A percentile compares a stretch with the other conserved stretches of the same genome.
Evolutionary conservation across 169 alveolate species (phyloP).

Genomic region (Plasmodium reichenowi): DNA sequence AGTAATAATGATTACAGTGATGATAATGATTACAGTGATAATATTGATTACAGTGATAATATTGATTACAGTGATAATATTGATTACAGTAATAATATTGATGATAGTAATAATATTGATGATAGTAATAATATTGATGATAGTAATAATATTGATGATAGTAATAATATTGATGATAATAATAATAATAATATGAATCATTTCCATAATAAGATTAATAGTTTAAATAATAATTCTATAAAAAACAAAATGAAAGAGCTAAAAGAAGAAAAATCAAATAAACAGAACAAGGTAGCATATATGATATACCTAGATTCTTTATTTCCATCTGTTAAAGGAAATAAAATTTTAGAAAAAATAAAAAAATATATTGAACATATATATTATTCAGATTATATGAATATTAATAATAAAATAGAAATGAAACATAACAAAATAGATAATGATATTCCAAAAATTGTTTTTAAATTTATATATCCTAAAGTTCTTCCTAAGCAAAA

Average conservation of each 20-base stretch:
- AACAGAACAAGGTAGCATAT: slow-evolving; percentile 44
- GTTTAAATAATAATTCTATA: neutral
- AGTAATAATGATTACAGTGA: too few species aligned
- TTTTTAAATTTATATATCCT: slow-evolving; percentile 71
- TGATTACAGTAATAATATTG: too few species aligned
- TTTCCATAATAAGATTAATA: neutral
- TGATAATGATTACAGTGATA: too few species aligned
- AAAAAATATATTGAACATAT: slow-evolving; percentile 53
- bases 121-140: too few species aligned
- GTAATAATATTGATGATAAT: neutral
- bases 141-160: neutral
- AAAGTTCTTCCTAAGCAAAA: slow-evolving; percentile 76
- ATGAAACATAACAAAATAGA: neutral
- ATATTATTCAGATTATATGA: slow-evolving; percentile 15
- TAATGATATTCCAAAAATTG: slow-evolving; percentile 20
- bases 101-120: too few species aligned
- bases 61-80: too few species aligned
- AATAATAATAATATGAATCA: neutral
- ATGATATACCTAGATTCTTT: slow-evolving; percentile 81
- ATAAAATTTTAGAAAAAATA: slow-evolving; percentile 38
- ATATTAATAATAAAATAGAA: neutral
- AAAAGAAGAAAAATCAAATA: slow-evolving; percentile 1
- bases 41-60: too few species aligned
- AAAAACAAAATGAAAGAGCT: neutral
- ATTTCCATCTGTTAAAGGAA: slow-evolving; percentile 67